Evolutionary conservation across 2,329 filamentous ascomycete genomes (phyloP), one percentile per base, ranked within the genome.

Genomic region (Bipolaris oryzae): DNA sequence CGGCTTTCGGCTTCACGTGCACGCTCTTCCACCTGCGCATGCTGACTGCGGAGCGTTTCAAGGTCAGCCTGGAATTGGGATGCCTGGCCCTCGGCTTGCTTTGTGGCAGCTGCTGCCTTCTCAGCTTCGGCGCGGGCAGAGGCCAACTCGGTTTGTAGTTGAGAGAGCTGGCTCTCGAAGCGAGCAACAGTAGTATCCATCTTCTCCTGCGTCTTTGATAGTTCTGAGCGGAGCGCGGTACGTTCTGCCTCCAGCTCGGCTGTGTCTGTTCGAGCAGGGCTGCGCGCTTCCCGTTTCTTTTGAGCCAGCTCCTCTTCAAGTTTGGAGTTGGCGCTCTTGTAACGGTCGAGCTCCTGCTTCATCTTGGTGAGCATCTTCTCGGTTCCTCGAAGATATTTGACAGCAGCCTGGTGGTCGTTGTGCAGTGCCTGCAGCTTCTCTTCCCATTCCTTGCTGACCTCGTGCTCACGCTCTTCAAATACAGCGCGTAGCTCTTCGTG

Each of bases 361-460:
- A 99, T 94, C 76, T 96, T 94, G 77, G 95, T 93, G 46, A 99
- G 85, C 92, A 99, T 97, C 84, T 97, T 98, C 78, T 99, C 95
- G 1, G 95, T 98, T 56, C 95, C 95, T 77, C 96, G 96, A 66
- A 99, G 91, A 72, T 99, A 99, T 77, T 97, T 95, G 47, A 98
- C 93, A 15, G 95, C 94, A 39, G 95, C 96, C 76, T 97, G 92
- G 74, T 99, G 97, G 75, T 99, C 95, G 73, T 93, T 96, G 78
- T 98, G 93, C 31, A 99, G 86, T 73, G 96, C 93, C 57, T 91
- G 86, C 50, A 99, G 84, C 76, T 97, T 97, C 74, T 97, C 93
- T 60, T 93, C 90, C 79, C 96, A 98, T 44, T 90, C 86, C 53
- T 87, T 84, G 74, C 96, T 94, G n/a, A 92, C 89, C 70, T 96